Conservation (phyloP, 139 green algal species). For the Choricystis sp. region DNA sequence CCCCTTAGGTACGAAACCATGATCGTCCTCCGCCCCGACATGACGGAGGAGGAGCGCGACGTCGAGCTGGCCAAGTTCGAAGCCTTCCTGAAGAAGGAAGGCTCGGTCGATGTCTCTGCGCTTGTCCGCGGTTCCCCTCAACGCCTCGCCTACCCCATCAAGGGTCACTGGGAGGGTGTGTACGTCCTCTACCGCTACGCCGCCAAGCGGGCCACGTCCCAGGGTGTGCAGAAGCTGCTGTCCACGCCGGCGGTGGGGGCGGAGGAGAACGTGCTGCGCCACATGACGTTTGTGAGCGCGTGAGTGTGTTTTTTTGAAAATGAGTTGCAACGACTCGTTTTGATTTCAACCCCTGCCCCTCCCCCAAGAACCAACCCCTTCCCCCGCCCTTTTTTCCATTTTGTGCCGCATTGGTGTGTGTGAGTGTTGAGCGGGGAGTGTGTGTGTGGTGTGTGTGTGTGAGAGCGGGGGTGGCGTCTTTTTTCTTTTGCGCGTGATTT, state of each 20-base stretch:
- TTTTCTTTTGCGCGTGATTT: no score
- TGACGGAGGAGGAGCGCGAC: slow-evolving; percentile 66
- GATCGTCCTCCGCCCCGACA: slow-evolving; percentile 56
- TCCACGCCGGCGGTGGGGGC: slow-evolving; percentile 51
- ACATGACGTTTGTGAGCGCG: slow-evolving; percentile 45
- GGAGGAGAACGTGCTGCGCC: slow-evolving; percentile 61
- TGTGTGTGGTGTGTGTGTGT: no score
- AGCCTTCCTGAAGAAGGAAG: slow-evolving; percentile 68
- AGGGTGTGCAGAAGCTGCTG: slow-evolving; percentile 60
- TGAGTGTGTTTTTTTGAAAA: not conserved
- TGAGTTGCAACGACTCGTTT: not conserved
- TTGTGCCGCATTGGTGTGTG: not conserved
- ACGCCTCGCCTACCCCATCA: slow-evolving; percentile 73
- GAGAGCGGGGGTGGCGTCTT: no score
- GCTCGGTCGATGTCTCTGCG: slow-evolving; percentile 43
- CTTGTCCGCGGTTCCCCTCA: slow-evolving; percentile 39
- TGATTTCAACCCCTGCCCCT: no score
- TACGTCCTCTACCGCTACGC: slow-evolving; percentile 76
- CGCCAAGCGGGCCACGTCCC: slow-evolving; percentile 31
- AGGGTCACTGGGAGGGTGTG: slow-evolving; percentile 67
- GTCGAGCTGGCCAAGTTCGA: slow-evolving; percentile 80
- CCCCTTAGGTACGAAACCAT: slow-evolving; percentile 73
- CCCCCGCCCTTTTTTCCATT: no score
- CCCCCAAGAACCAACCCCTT: not conserved
- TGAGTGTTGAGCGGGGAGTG: not conserved